These are phyloP conservation scores for Tetragonia tetragonoides DNA, from an alignment of 148 eudicot species.

Conservation along the genomic window DNA sequence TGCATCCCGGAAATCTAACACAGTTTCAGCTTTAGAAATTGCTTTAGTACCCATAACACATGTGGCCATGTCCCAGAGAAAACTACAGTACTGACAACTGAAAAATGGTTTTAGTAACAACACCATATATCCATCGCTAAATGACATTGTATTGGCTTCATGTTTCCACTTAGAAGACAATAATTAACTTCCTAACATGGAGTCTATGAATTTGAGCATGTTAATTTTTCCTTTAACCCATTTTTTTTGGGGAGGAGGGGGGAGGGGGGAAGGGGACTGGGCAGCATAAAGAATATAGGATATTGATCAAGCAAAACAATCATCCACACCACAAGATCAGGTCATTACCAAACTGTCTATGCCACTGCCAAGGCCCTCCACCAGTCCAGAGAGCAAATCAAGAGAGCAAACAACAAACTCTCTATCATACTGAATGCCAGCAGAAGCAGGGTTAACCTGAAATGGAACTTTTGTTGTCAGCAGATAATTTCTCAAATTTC, in stretches of 20 bases:
- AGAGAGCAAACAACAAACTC: slow-evolving; percentile 86
- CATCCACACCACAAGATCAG: not conserved
- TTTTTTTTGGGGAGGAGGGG: not conserved
- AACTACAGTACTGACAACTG: not conserved
- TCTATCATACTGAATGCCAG: slow-evolving; percentile 76
- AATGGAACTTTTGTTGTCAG: slow-evolving; percentile 16
- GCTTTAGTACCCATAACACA: not conserved
- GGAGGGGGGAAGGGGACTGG: no score
- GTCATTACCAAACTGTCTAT: slow-evolving; percentile 83
- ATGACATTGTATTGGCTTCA: not conserved
- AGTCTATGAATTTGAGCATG: no score
- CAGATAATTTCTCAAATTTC: slow-evolving; percentile 1
- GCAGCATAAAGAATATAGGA: not conserved
- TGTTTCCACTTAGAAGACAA: not conserved
- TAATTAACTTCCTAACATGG: no score
- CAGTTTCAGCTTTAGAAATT: not conserved
- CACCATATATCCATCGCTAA: not conserved
- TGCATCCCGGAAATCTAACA: not conserved
- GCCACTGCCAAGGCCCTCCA: slow-evolving; percentile 96
- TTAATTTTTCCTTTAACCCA: no score
- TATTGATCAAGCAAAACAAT: not conserved
- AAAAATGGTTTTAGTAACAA: not conserved
- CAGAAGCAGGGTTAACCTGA: slow-evolving; percentile 68
- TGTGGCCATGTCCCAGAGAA: not conserved
- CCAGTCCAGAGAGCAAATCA: slow-evolving; percentile 90